Evolutionary conservation across 345 rosid species (phyloP), one percentile per base, ranked within the genome.

Genomic region (Hibiscus trionum): DNA sequence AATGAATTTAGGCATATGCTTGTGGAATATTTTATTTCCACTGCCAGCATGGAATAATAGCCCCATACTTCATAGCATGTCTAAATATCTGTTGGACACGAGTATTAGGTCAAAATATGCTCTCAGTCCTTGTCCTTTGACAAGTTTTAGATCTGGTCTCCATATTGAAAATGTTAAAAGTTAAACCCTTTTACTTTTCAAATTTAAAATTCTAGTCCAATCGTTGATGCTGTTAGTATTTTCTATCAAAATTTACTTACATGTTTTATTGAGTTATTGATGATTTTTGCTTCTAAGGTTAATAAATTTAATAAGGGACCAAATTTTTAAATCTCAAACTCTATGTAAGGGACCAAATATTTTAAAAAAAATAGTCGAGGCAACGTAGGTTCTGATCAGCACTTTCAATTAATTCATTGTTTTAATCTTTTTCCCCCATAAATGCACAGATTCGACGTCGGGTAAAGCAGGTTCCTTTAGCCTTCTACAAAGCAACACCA

Each of bases 381-480:
- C 5, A 58, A 58, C 35, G 5, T 58, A 26, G 62, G 62, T 12
- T 66, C 55, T 0, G n/a, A 11, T 16, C 24, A 3, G 39, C 39
- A 3, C 1, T 35, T 27, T 3, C 11, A 65, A 12, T 21, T 21
- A 66, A 66, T 60, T 47, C 31, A 39, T 19, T 39, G 7, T 42
- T 66, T 21, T 39, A 24, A 24, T 58, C 15, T 26, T 16, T 69
- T 14, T 1, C 1, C 17, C n/a, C 5, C 1, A 15, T 14, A 15
- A 15, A 15, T 63, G 74, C 93, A 91, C 93, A 91, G 97, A 84
- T 86, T 63, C 81, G 91, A 17, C 73, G 97, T 81, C 87, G 96
- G 71, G 91, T 95, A 16, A 95, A 95, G 75, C 96, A 95, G 80
- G 97, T 92, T 31, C 96, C 99, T 5, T 77, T 90, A 80, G 97